Evolutionary conservation across 2,329 filamentous ascomycete species (phyloP).

Genomic region (Epichloe festucae): DNA sequence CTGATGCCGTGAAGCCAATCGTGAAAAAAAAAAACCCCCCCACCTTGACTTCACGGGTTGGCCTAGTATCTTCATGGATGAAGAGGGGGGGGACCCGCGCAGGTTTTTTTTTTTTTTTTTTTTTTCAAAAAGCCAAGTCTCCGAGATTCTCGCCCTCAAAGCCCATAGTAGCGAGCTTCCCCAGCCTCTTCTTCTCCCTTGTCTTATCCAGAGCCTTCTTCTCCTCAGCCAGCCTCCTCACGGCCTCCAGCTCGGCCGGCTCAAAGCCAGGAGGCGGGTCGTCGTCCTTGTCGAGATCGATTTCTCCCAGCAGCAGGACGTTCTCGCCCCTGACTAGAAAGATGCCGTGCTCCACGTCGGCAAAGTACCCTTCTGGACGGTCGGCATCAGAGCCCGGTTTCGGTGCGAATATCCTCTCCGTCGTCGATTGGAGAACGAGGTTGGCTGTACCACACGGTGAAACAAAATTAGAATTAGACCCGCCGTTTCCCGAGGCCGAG

Average conservation of each 20-base stretch:
- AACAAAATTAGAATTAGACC: not conserved
- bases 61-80: too few species aligned
- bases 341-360: constrained; percentile 73
- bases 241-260: constrained; percentile 51
- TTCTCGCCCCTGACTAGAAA: constrained; percentile 94
- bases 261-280: constrained; percentile 63
- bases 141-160: constrained; percentile 80
- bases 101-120: too few species aligned
- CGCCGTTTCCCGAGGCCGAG: too few species aligned
- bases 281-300: constrained; percentile 94
- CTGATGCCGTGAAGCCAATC: not conserved
- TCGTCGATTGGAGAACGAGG: constrained; percentile 82
- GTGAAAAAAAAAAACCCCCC: not conserved
- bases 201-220: constrained; percentile 55
- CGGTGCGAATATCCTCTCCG: constrained; percentile 70
- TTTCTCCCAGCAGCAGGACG: constrained; percentile 88
- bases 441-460: constrained; percentile 49
- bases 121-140: constrained; percentile 50
- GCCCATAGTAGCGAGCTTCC: constrained; percentile 62
- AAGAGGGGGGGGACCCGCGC: not conserved
- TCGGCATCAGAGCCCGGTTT: constrained; percentile 27
- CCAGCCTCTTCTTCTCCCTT: constrained; percentile 58
- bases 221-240: constrained; percentile 61
- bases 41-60: not conserved
- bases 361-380: constrained; percentile 45